Conservation (phyloP, 495 filamentous ascomycete species). For the Sordaria brevicollis region DNA sequence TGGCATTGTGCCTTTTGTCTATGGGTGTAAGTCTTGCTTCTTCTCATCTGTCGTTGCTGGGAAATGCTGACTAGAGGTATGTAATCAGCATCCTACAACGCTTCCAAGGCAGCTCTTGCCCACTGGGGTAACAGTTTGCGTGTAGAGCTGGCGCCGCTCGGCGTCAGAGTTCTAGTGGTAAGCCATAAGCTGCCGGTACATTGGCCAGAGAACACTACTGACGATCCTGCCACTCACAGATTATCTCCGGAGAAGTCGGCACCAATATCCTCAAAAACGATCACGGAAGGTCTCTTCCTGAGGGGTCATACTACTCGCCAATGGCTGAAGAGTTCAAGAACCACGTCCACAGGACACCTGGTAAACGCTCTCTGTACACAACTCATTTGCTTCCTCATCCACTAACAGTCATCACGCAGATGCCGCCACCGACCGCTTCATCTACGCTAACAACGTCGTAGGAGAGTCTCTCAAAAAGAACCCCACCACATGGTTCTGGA, state of each 20-base stretch:
- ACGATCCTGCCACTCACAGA: neutral
- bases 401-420: neutral
- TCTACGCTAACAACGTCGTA: neutral
- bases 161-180: neutral
- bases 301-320: neutral
- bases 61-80: too few relatives aligned
- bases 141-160: neutral
- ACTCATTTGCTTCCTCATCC: neutral
- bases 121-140: neutral
- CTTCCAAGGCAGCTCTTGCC: neutral
- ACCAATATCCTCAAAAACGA: neutral
- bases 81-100: neutral
- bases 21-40: neutral
- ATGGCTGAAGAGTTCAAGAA: neutral
- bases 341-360: neutral
- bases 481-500: neutral
- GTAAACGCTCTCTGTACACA: neutral
- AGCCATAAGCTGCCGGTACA: rapidly evolving
- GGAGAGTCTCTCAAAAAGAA: neutral
- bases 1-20: neutral
- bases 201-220: neutral
- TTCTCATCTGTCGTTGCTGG: too few relatives aligned
- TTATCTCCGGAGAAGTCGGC: neutral
- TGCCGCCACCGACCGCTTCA: neutral
- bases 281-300: neutral